A percentile compares a stretch with the other conserved stretches of the same genome.
Conservation (phyloP, 2,329 filamentous ascomycete genomes). For the Colletotrichum cordylinicola region DNA sequence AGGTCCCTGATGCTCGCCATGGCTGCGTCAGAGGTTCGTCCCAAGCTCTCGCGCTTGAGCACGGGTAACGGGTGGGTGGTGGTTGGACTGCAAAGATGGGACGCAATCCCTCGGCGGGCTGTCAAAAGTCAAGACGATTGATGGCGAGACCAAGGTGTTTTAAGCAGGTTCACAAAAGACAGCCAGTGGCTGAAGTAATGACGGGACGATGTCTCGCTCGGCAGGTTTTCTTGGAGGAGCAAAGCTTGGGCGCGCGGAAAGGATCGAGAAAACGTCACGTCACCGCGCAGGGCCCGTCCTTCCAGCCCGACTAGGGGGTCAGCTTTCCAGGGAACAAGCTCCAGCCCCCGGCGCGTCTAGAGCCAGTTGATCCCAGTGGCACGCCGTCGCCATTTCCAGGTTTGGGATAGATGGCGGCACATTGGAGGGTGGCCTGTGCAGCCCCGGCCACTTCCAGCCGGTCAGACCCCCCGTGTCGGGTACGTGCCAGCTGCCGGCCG, state of each 20-base stretch:
- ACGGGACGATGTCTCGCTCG: slow-evolving; percentile 19
- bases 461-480: neutral
- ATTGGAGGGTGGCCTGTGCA: neutral
- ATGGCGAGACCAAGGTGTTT: neutral
- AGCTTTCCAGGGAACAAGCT: slow-evolving; percentile 21
- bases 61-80: neutral
- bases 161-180: neutral
- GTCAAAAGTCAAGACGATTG: neutral
- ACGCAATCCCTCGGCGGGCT: neutral
- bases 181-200: slow-evolving; percentile 20
- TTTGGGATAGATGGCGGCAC: neutral
- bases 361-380: neutral
- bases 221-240: slow-evolving; percentile 16
- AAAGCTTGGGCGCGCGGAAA: slow-evolving; percentile 7
- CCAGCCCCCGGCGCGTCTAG: neutral
- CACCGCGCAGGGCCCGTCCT: slow-evolving; percentile 16
- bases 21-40: slow-evolving; percentile 1
- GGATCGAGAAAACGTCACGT: slow-evolving; percentile 12
- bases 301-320: neutral
- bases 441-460: neutral
- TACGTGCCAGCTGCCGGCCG: slow-evolving; percentile 6
- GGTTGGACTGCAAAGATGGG: neutral
- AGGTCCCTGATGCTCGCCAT: slow-evolving; percentile 23
- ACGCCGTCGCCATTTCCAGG: slow-evolving; percentile 11
- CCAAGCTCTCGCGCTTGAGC: slow-evolving; percentile 15